These are phyloP conservation scores for Orobanche coerulescens DNA, from an alignment of 257 asterid genomes.

Conservation along the genomic window DNA sequence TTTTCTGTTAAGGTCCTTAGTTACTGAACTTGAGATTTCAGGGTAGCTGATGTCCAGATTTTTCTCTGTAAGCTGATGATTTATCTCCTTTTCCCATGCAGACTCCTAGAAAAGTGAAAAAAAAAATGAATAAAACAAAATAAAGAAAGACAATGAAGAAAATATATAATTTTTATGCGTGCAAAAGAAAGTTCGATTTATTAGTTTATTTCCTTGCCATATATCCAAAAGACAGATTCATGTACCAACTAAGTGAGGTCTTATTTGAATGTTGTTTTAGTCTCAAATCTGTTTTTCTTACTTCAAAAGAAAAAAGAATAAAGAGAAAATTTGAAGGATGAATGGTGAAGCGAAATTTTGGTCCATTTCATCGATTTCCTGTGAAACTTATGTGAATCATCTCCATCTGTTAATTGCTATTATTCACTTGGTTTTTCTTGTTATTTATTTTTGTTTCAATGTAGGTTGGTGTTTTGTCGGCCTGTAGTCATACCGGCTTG, in stretches of 20 bases:
- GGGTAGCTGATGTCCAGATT: background rate
- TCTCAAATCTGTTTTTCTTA: background rate
- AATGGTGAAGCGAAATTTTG: no score
- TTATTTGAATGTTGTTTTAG: background rate
- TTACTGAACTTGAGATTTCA: background rate
- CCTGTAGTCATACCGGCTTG: slow-evolving; percentile 87
- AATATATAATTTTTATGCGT: background rate
- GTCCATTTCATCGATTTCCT: no score
- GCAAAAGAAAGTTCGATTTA: background rate
- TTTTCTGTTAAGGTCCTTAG: background rate
- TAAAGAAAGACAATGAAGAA: background rate
- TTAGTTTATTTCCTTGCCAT: background rate
- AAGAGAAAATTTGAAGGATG: background rate
- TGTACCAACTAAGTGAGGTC: background rate
- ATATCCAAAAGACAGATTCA: background rate
- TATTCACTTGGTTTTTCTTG: no score
- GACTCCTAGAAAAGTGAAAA: background rate
- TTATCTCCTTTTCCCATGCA: background rate
- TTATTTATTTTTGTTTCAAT: slow-evolving; percentile 18
- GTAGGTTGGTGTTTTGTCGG: slow-evolving; percentile 77
- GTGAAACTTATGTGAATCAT: no score
- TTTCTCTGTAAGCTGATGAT: background rate
- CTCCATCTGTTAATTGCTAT: background rate
- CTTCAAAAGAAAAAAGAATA: background rate
- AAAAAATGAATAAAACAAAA: background rate